Base-by-base conservation (phyloP, 2,329 filamentous ascomycete species). In the Fusarium sacchari region DNA sequence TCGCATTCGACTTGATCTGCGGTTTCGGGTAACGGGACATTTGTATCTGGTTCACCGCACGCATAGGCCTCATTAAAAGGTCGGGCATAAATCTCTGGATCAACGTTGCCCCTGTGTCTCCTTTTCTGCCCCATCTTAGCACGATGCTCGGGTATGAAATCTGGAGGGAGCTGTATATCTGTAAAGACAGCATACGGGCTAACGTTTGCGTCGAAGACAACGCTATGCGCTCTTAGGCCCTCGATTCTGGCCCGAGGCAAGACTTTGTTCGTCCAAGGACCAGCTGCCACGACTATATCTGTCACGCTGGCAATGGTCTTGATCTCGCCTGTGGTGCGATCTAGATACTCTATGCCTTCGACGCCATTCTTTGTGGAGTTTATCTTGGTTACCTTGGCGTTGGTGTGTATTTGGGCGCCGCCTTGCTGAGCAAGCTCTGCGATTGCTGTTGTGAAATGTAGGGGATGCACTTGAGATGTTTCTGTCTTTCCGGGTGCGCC, bases 381-480 rank as follows among this genome's bases (percentile, higher is more conserved):
- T 69, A 98, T 93, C 22, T 84, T 84, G 6, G 89, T 94, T 7
- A 95, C 95, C 66, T 86, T 84, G 4, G 90, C 88, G 15, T 91
- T 91, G 47, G 92, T 86, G 36, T 90, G 85, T 60, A 98, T 87
- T 28, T 91, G 88, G 73, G 88, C 90, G 6, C 93, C 93, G 32
- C 87, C 88, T 58, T 93, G 89, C 63, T 88, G 84, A 0, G 96
- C 95, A 18, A 98, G 86, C 46, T 90, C 85, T 9, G 93, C 94
- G 82, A 98, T 97, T 22, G 91, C 87, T 0, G 90, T 96, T 1
- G 96, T 98, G 80, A 99, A 98, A 49, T 94, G 91, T 70, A 92
- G 93, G 0, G 96, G 96, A 78, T 99, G 96, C 6, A 98, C 96
- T 82, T 99, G 96, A 0, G 96, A 94, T 4, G 96, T 98, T 69